Evolutionary conservation across 345 rosid genomes (phyloP).

Genomic region (Mangifera indica): DNA sequence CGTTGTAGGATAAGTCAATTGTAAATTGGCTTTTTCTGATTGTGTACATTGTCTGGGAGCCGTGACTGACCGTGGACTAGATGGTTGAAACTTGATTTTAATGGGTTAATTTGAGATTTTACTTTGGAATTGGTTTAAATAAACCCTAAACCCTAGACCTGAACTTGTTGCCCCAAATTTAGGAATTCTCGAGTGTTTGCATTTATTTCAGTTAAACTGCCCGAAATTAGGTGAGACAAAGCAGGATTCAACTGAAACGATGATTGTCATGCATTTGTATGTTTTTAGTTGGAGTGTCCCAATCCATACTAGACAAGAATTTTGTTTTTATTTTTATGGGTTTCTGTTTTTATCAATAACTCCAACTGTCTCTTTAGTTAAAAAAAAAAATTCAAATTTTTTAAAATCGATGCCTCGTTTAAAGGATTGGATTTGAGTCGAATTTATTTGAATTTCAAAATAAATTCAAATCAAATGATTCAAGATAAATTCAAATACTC

Average conservation of each 20-base stretch:
- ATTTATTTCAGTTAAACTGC: too few relatives aligned
- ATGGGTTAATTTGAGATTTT: slow-evolving; percentile 4
- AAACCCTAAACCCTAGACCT: too few relatives aligned
- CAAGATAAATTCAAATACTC: too few relatives aligned
- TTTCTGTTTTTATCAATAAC: too few relatives aligned
- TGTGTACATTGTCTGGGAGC: slow-evolving; percentile 27
- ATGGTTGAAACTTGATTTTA: slow-evolving; percentile 4
- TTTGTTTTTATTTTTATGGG: neutral
- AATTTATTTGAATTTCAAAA: too few relatives aligned
- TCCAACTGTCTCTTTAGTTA: too few relatives aligned
- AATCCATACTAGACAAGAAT: neutral
- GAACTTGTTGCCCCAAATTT: too few relatives aligned
- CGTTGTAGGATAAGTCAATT: slow-evolving; percentile 45
- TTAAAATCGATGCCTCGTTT: too few relatives aligned
- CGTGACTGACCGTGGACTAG: slow-evolving; percentile 21
- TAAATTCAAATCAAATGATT: too few relatives aligned
- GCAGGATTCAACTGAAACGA: slow-evolving; percentile 1
- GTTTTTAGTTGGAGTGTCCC: neutral
- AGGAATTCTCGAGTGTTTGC: too few relatives aligned
- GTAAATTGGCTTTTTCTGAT: slow-evolving; percentile 45
- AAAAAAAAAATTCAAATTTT: too few relatives aligned
- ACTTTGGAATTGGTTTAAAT: neutral
- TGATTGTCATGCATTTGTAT: neutral
- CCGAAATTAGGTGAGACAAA: neutral
- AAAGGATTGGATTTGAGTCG: too few relatives aligned